Percentiles rank a stretch among this genome's conserved stretches.
These are phyloP conservation scores for Fraxinus baroniana DNA, from an alignment of 305 asterid genomes.

Conservation along the genomic window DNA sequence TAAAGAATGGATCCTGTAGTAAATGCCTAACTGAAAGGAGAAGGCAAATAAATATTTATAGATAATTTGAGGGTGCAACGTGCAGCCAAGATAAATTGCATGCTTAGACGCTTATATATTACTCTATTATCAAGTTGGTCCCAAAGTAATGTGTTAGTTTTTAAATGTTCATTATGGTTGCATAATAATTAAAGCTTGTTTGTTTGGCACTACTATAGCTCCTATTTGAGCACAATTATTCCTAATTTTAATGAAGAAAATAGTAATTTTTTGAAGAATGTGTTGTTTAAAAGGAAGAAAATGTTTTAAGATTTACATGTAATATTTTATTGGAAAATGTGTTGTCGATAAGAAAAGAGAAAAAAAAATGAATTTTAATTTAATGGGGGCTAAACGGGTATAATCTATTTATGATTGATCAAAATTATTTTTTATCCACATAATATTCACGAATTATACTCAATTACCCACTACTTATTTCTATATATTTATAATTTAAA, in stretches of 20 bases:
- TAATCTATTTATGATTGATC: not conserved
- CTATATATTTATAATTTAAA: too few species aligned
- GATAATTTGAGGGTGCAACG: not conserved
- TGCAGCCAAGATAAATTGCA: not conserved
- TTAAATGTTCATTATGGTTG: not conserved
- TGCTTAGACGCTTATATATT: not conserved
- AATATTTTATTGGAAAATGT: too few species aligned
- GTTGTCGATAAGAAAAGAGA: too few species aligned
- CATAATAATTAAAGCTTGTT: not conserved
- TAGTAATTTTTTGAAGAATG: too few species aligned
- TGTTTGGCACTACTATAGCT: not conserved
- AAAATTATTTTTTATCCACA: too few species aligned
- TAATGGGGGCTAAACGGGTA: too few species aligned
- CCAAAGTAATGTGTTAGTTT: not conserved
- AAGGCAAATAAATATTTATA: not conserved
- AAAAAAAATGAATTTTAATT: too few species aligned
- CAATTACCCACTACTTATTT: not conserved
- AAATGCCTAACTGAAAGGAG: not conserved
- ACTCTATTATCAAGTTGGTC: not conserved
- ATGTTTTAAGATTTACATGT: too few species aligned
- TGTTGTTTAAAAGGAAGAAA: too few species aligned
- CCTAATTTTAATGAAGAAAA: too few species aligned
- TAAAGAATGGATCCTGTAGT: not conserved
- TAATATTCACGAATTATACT: not conserved
- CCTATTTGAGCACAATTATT: too few species aligned